Evolutionary conservation across 1,284 basidiomycete species (phyloP), one percentile per base, ranked within the genome.

Genomic region (Omphalotus olearius): DNA sequence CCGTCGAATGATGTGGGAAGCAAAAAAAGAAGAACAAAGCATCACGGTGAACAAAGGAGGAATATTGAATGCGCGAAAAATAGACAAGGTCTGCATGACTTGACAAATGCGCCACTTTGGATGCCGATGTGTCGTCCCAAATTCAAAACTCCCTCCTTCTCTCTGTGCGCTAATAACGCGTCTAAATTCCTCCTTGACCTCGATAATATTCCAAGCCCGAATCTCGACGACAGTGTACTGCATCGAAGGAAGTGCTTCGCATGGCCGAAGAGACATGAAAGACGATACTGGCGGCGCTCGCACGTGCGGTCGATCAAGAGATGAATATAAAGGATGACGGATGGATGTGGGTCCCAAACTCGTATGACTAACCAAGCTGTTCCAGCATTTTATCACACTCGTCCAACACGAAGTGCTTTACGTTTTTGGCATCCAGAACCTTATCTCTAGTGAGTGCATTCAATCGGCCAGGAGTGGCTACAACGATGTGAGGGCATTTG

Each of bases 321-420:
- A 66, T 67, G 66, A 67, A 68, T 62, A 62, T 59, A 71, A 51
- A 71, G 62, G 69, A 71, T 64, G 69, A 66, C 67, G 66, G 64
- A 71, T 68, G 67, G 64, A 70, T 67, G 67, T 67, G 67, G 66
- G 71, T 73, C 73, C 75, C 73, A 80, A 84, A 79, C 75, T 78
- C 78, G 82, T 76, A 48, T 49, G 79, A 97, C 94, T 96, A 88
- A 98, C 94, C 95, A 77, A 99, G 93, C 85, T 95, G 91, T 83
- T 99, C 97, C 69, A 99, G 88, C 93, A 99, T 98, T 85, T 99
- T 99, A 83, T 99, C 97, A 80, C 97, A 99, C 78, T 99, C 97
- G 81, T 99, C 97, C 69, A 99, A 80, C 56, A 98, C 95, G 73
- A 99, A 99, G 79, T 98, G 95, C 79, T 97, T 96, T 71, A 97